A percentile compares a stretch with the other conserved stretches of the same genome.
Conservation (phyloP, 2,329 filamentous ascomycete species). For the Colletotrichum ledebouriae region DNA sequence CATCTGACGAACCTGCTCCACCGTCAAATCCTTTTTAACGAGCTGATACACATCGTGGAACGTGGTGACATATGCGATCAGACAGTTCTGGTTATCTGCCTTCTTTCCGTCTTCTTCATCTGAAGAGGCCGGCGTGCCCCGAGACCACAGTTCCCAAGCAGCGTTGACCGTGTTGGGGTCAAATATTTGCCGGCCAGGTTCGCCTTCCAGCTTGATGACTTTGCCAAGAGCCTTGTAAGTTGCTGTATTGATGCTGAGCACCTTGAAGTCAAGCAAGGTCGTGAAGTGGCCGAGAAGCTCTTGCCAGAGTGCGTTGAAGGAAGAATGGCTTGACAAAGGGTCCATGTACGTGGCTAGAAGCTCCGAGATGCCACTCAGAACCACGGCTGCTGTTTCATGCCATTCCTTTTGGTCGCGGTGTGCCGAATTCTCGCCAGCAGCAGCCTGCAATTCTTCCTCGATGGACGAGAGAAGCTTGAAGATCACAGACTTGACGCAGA, state of each 20-base stretch:
- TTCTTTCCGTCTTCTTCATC: conserved; percentile 54
- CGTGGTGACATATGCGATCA: conserved; percentile 85
- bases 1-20: conserved; percentile 75
- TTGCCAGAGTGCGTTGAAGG: conserved; percentile 81
- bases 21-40: conserved; percentile 73
- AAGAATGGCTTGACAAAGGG: conserved; percentile 73
- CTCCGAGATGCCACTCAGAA: conserved; percentile 79
- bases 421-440: conserved; percentile 51
- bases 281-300: conserved; percentile 79
- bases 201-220: conserved; percentile 67
- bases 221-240: conserved; percentile 76
- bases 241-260: conserved; percentile 79
- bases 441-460: conserved; percentile 65
- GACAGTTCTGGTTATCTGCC: conserved; percentile 81
- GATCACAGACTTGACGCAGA: conserved; percentile 84
- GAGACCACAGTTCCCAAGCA: conserved; percentile 79
- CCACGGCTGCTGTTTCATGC: conserved; percentile 81
- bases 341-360: conserved; percentile 84
- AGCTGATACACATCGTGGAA: conserved; percentile 84
- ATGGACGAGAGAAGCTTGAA: conserved; percentile 82
- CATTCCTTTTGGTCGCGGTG: conserved; percentile 67
- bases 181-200: conserved; percentile 64
- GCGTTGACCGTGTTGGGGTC: conserved; percentile 68
- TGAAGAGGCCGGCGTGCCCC: conserved; percentile 67
- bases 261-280: conserved; percentile 70